Evolutionary conservation across 306 rosid genomes (phyloP).

Genomic region (Vachellia pachyceras): DNA sequence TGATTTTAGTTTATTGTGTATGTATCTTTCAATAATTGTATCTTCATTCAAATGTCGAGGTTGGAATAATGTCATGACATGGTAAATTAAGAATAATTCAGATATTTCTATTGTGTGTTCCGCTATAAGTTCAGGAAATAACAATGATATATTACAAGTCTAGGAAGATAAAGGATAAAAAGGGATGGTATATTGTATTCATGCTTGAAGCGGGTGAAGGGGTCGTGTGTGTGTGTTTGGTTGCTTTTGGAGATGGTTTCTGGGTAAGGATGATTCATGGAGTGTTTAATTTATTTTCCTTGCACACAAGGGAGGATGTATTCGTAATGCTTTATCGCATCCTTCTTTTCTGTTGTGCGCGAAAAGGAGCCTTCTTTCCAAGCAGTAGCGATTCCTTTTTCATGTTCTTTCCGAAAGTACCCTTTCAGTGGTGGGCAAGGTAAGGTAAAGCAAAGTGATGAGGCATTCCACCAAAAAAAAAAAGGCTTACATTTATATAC

Average conservation of each 20-base stretch:
- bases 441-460: conserved; percentile 7
- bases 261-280: conserved; percentile 19
- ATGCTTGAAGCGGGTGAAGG: neutral
- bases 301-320: conserved; percentile 13
- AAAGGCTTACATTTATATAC: too few species aligned
- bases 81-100: conserved; percentile 11
- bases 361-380: conserved; percentile 28
- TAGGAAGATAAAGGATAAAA: too few species aligned
- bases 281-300: conserved; percentile 19
- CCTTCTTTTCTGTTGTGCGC: conserved; percentile 25
- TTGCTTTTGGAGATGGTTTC: neutral
- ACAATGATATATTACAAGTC: too few species aligned
- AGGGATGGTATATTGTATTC: too few species aligned
- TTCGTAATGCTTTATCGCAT: conserved; percentile 24
- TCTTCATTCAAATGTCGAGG: neutral
- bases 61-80: neutral
- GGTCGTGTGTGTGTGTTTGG: neutral
- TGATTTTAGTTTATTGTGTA: neutral
- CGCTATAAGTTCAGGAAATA: too few species aligned
- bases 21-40: neutral
- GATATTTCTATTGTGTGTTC: neutral
- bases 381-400: conserved; percentile 25
- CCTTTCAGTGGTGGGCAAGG: conserved; percentile 23
- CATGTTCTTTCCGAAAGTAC: conserved; percentile 26
- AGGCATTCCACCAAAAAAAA: too few species aligned